Base-by-base conservation (phyloP, 169 alveolate genomes). In the Neospora caninum region DNA sequence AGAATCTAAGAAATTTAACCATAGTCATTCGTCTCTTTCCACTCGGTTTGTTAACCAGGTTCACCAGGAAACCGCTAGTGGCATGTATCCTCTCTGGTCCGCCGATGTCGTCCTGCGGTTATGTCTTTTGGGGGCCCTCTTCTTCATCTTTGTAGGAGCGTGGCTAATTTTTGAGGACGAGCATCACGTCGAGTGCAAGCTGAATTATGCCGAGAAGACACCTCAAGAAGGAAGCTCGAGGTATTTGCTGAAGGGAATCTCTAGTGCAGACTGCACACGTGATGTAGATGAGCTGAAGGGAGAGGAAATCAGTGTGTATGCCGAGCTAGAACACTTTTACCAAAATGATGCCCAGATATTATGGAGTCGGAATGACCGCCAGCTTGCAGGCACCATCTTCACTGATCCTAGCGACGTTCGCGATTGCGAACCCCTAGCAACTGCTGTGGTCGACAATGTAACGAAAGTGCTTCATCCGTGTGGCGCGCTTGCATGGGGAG, bases 391-490 rank as follows among this genome's bases (percentile, higher is more conserved):
- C 29, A 27, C 25, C 27, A 67, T 88, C 69, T 88, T 67, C 67
- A 88, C 93, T 13, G 86, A 88, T 64, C 93, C 93, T 0, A 25
- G 22, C 6, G 93, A 88, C 41, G 64, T 88, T 27, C 36, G 41
- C 18, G 83, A 58, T 0, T 88, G 93, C 67, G 83, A 58, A n/a
- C 93, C 93, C 22, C n/a, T 38, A 2, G 86, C 67, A 0, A 88
- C 93, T 1, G 67, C 54, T 31, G 86, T 67, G 42, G 86, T 88
- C 0, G 93, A 64, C 69, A 88, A 69, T 54, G 86, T 88, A 4
- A 88, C 93, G 1, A 88, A 88, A 88, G 93, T 88, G 70, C 86
- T 88, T 10, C 93, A 88, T 41, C 93, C 93, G n/a, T 88, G 93
- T 38, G 93, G 93, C 7, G 83, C 42, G 7, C 86, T 88, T 22